These are phyloP conservation scores for Scedosporium aurantiacum DNA, from an alignment of 2,329 filamentous ascomycete genomes.

Conservation along the genomic window DNA sequence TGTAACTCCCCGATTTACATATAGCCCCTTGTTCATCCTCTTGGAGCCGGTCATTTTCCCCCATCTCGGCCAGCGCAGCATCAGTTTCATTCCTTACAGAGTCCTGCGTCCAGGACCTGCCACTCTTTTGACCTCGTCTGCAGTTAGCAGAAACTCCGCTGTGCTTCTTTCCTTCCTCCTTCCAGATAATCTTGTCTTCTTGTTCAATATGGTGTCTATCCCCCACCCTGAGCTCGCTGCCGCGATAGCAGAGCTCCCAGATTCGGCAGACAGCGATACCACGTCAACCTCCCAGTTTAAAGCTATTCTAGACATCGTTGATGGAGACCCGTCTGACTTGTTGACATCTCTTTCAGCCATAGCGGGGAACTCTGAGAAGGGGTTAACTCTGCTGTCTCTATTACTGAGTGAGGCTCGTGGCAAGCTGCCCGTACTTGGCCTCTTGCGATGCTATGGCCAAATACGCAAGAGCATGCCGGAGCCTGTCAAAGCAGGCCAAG, in stretches of 20 bases:
- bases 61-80: not conserved
- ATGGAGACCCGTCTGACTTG: not conserved
- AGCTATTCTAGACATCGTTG: not conserved
- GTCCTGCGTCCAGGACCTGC: not conserved
- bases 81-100: not conserved
- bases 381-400: not conserved
- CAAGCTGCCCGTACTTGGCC: slow-evolving; percentile 4
- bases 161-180: not conserved
- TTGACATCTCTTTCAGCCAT: not conserved
- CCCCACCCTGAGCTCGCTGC: not conserved
- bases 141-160: not conserved
- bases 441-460: slow-evolving; percentile 22
- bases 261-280: not conserved
- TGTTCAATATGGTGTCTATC: not conserved
- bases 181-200: not conserved
- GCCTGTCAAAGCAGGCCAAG: slow-evolving; percentile 18
- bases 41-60: no score
- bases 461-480: slow-evolving; percentile 26
- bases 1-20: not conserved
- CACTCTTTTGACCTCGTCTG: not conserved
- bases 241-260: not conserved
- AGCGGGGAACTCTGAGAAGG: not conserved
- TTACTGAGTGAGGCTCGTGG: not conserved
- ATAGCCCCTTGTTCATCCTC: not conserved
- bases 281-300: slow-evolving; percentile 1